Percentiles rank a stretch among this genome's conserved stretches.
phyloP scores from a whole-genome alignment of 352 stramenopile genomes.

The Globisporangium paroecandrum region DNA sequence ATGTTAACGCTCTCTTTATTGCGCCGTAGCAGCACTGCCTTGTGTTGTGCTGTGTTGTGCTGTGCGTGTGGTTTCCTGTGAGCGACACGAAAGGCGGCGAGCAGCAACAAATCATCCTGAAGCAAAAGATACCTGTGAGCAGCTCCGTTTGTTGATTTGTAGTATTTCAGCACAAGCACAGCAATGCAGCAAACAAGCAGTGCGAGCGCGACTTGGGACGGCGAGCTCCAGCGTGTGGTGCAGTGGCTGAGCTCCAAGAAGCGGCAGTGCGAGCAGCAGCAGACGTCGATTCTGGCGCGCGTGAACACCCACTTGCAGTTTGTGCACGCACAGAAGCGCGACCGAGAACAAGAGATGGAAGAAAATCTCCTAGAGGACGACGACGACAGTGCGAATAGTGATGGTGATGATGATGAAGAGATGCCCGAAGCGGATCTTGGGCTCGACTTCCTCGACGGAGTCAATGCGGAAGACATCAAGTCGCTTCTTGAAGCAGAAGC shows the following conservation, averaged over 20 bases:
- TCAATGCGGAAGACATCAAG: conserved; percentile 53
- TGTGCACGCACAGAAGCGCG: conserved; percentile 32
- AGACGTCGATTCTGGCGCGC: conserved; percentile 22
- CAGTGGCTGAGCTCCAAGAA: conserved; percentile 27
- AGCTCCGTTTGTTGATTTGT: neutral
- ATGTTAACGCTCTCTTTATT: neutral
- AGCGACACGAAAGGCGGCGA: neutral
- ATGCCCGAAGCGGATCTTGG: conserved; percentile 18
- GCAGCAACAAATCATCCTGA: neutral
- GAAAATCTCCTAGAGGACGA: conserved; percentile 22
- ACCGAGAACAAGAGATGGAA: conserved; percentile 24
- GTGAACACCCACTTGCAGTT: conserved; percentile 41
- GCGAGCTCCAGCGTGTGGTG: conserved; percentile 38
- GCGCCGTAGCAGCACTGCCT: neutral
- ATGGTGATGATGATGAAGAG: conserved; percentile 13
- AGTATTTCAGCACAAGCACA: neutral
- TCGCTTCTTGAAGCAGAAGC: conserved; percentile 43
- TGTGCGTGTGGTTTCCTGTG: neutral
- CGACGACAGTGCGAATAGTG: conserved; percentile 7
- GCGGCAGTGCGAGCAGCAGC: conserved; percentile 16
- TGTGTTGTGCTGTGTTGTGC: neutral
- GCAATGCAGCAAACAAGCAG: neutral
- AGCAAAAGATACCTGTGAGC: conserved; percentile 4
- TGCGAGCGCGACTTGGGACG: conserved; percentile 29
- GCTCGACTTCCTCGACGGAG: conserved; percentile 54